Evolutionary conservation across 306 rosid genomes (phyloP).

Genomic region (Mimosa bimucronata): DNA sequence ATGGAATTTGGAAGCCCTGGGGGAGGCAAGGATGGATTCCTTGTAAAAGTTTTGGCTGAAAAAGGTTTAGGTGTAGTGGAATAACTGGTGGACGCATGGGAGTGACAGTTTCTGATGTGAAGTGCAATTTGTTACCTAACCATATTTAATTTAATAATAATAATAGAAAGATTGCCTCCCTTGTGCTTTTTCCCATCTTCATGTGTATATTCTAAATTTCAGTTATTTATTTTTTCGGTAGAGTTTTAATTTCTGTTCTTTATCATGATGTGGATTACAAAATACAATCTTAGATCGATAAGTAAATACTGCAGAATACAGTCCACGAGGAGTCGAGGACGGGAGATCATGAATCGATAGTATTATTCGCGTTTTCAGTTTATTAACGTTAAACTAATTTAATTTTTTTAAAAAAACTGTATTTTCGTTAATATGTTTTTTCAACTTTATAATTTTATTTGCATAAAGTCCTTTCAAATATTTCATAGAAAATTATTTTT

Average conservation of each 20-base stretch:
- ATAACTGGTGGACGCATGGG: conserved; percentile 33
- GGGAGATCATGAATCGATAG: too few species aligned
- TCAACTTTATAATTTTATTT: too few species aligned
- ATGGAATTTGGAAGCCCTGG: conserved; percentile 34
- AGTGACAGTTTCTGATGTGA: conserved; percentile 10
- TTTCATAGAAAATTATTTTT: too few species aligned
- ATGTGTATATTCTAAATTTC: not conserved
- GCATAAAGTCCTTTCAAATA: too few species aligned
- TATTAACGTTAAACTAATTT: too few species aligned
- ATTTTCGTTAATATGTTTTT: too few species aligned
- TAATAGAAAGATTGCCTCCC: not conserved
- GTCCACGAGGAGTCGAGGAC: too few species aligned
- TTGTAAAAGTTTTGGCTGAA: conserved; percentile 41
- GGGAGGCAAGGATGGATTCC: conserved; percentile 53
- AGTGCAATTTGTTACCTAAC: conserved; percentile 42
- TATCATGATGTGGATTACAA: not conserved
- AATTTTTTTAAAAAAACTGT: too few species aligned
- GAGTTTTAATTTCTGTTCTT: not conserved
- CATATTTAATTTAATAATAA: conserved; percentile 9
- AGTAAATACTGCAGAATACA: too few species aligned
- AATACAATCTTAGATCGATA: too few species aligned
- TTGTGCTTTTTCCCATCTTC: not conserved
- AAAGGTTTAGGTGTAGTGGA: conserved; percentile 44
- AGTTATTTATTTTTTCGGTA: not conserved
- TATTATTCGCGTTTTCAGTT: too few species aligned